Evolutionary conservation across 2,329 filamentous ascomycete genomes (phyloP).

Genomic region (Alternaria brassicae): DNA sequence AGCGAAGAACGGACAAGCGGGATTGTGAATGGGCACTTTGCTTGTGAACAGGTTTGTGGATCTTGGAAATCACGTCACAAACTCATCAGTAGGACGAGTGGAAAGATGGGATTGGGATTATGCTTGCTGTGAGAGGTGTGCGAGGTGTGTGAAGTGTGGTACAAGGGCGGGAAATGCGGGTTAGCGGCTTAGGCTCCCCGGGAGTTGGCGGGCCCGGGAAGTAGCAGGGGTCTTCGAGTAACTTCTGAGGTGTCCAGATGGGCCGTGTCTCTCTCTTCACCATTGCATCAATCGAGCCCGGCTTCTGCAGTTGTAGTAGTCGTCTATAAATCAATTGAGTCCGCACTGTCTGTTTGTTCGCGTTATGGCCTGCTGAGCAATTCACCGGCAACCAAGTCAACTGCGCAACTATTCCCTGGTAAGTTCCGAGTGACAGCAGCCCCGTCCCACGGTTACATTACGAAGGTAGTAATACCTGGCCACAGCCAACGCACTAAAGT

Average conservation of each 20-base stretch:
- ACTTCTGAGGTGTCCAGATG: slow-evolving; percentile 27
- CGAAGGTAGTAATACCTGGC: too few species aligned
- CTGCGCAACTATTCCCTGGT: slow-evolving; percentile 11
- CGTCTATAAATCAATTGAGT: slow-evolving; percentile 17
- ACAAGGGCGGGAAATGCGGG: slow-evolving; percentile 2
- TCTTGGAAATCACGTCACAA: too few species aligned
- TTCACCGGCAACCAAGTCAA: background rate
- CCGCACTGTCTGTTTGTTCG: background rate
- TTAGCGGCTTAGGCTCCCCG: too few species aligned
- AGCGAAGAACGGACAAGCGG: slow-evolving; percentile 2
- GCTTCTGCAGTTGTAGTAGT: slow-evolving; percentile 10
- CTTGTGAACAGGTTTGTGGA: too few species aligned
- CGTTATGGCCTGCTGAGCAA: slow-evolving; percentile 14
- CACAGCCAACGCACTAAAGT: slow-evolving; percentile 15
- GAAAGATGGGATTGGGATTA: too few species aligned
- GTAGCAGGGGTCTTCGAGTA: slow-evolving; percentile 25
- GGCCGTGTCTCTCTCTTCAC: too few species aligned
- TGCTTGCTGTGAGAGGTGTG: too few species aligned
- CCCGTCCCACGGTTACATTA: too few species aligned
- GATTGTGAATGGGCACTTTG: too few species aligned
- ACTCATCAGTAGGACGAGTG: too few species aligned
- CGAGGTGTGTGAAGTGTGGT: too few species aligned
- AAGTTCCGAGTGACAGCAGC: slow-evolving; percentile 17
- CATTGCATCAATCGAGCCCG: slow-evolving; percentile 1
- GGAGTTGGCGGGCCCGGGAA: too few species aligned